These are phyloP conservation scores for Pythium utonaiense DNA, from an alignment of 352 stramenopile genomes.

Conservation along the genomic window DNA sequence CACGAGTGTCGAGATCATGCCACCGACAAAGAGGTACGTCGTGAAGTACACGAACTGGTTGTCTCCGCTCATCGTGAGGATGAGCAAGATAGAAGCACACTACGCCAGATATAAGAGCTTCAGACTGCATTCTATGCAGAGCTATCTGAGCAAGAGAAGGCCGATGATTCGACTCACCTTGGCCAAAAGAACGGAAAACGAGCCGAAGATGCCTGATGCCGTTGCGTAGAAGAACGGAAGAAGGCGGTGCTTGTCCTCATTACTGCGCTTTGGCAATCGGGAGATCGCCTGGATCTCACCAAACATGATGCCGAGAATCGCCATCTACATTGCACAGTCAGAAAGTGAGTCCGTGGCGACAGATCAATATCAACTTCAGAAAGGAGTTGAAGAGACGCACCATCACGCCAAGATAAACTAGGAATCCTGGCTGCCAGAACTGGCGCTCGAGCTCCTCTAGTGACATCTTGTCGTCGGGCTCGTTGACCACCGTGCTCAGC, in stretches of 20 bases:
- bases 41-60: constrained; percentile 87
- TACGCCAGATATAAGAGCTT: constrained; percentile 20
- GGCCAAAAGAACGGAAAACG: constrained; percentile 76
- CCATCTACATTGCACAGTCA: constrained; percentile 32
- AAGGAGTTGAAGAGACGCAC: constrained; percentile 19
- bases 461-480: constrained; percentile 76
- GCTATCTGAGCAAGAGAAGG: not conserved
- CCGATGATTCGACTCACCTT: constrained; percentile 35
- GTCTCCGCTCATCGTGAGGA: constrained; percentile 69
- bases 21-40: constrained; percentile 79
- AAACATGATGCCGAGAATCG: constrained; percentile 65
- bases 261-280: constrained; percentile 38
- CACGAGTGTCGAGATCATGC: constrained; percentile 78
- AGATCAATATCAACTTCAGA: not conserved
- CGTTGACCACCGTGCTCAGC: constrained; percentile 75
- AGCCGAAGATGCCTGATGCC: constrained; percentile 78
- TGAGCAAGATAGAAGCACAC: constrained; percentile 78
- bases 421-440: constrained; percentile 73
- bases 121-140: too few species aligned
- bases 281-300: constrained; percentile 66
- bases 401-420: constrained; percentile 79
- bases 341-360: too few species aligned
- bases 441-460: constrained; percentile 74
- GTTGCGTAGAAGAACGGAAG: constrained; percentile 81
- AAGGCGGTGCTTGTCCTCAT: constrained; percentile 62